These are phyloP conservation scores for Diutina catenulata DNA, from an alignment of 1,139 yeast species.

Conservation along the genomic window DNA sequence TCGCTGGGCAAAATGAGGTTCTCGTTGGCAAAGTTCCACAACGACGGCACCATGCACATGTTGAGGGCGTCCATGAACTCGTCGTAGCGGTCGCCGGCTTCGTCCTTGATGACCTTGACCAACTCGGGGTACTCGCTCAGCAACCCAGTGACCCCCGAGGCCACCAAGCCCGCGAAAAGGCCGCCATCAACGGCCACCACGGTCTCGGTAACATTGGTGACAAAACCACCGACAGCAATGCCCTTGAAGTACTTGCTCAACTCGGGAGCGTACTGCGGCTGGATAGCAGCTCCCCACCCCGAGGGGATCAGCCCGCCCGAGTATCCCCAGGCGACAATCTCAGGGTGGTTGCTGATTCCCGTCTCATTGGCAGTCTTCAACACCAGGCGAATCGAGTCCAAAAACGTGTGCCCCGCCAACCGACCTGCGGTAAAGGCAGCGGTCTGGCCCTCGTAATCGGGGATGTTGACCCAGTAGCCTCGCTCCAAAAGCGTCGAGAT, in stretches of 20 bases:
- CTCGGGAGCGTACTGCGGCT: constrained; percentile 5
- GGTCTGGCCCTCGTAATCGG: constrained; percentile 10
- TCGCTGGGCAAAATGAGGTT: constrained; percentile 12
- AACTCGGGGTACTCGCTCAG: constrained; percentile 18
- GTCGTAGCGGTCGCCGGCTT: not conserved
- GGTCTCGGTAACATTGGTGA: constrained; percentile 16
- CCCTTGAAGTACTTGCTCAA: not conserved
- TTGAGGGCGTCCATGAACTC: constrained; percentile 5
- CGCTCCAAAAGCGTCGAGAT: constrained; percentile 7
- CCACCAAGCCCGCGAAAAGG: constrained; percentile 16
- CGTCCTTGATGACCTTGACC: not conserved
- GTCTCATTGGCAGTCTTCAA: constrained; percentile 8
- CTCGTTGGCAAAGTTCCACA: constrained; percentile 9
- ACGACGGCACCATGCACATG: constrained; percentile 8
- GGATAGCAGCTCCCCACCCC: constrained; percentile 5
- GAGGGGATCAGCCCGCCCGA: constrained; percentile 8
- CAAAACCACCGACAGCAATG: constrained; percentile 18
- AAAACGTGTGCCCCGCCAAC: constrained; percentile 9
- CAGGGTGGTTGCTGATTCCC: constrained; percentile 10
- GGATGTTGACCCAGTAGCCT: constrained; percentile 10
- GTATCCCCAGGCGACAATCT: constrained; percentile 13
- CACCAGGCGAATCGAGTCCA: constrained; percentile 10
- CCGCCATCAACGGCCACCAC: constrained; percentile 15
- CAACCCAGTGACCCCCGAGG: constrained; percentile 18
- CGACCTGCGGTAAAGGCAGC: constrained; percentile 9